Evolutionary conservation across 139 green algal genomes (phyloP), one percentile per base, ranked within the genome.

Genomic region (Chlorokybus atmophyticus): DNA sequence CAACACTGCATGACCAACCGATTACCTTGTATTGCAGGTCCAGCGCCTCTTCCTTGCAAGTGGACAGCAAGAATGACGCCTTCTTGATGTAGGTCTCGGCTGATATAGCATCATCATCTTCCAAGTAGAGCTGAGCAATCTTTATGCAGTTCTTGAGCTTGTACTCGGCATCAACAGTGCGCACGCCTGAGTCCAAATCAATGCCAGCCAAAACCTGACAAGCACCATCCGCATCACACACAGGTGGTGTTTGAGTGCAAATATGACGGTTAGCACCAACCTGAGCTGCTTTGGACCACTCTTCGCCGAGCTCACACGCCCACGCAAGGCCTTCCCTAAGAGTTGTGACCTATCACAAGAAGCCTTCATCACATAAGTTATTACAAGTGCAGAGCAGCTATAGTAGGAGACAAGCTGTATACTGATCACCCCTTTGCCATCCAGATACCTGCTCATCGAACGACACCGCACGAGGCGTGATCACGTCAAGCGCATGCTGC

Each of bases 81-180:
- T 90, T 94, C 67, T 95, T 96, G 29, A 93, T 86, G 73, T 83
- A 93, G 21, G 75, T 80, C 62, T 98, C 90, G 21, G 88, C 91
- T 47, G 76, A 82, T 10, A 86, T 72, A 4, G 85, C 68, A 59
- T 97, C 87, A 50, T 93, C 87, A 48, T 95, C 90, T 74, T 68
- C 51, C 23, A 1, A 2, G 25, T 87, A 95, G 50, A 98, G 79
- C 79, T 93, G 88, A 0, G 90, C 84, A 10, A 97, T 95, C 57
- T 88, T 85, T 39, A 98, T 76, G 67, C 86, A 85, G 61, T 87
- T 92, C 21, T 29, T 32, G 38, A 98, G 77, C 70, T 87, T 88
- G 76, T 94, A 93, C 59, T 72, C 54, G 2, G 68, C 41, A 31
- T 90, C 78, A 35, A 83, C 25, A n/a, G n/a, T n/a, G n/a, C 63